Conservation (phyloP, 78 protist species). For the Diacronema lutheri region DNA sequence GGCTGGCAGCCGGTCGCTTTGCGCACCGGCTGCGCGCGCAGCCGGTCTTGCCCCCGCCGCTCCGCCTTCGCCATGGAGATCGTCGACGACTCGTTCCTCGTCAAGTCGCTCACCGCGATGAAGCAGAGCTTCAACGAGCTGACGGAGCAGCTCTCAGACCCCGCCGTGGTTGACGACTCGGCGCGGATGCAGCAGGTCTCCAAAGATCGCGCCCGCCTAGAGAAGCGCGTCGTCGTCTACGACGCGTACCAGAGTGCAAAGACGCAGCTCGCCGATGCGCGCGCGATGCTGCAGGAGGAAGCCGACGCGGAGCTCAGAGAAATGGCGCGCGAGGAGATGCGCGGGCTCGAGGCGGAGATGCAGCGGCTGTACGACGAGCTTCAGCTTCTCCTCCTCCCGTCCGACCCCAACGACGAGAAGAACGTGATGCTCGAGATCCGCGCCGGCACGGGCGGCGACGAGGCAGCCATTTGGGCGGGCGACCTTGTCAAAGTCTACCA, state of each 20-base stretch:
- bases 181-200: background rate
- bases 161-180: background rate
- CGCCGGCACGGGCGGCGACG: conserved; percentile 48
- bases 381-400: conserved; percentile 38
- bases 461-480: conserved; percentile 13
- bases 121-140: background rate
- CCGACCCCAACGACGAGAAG: conserved; percentile 39
- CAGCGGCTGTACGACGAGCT: conserved; percentile 7
- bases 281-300: background rate
- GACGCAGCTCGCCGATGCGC: background rate
- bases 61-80: no score
- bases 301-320: background rate
- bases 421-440: conserved; percentile 49
- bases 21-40: no score
- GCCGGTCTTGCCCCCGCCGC: no score
- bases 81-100: background rate
- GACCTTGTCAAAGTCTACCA: conserved; percentile 23
- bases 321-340: background rate
- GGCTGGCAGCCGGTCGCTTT: no score
- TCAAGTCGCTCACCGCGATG: background rate
- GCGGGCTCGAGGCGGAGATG: background rate
- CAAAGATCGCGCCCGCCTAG: background rate
- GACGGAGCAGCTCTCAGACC: background rate
- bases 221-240: background rate
- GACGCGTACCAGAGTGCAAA: background rate